Evolutionary conservation across 148 eudicot species (phyloP).

Genomic region (Polygonum maritimum): DNA sequence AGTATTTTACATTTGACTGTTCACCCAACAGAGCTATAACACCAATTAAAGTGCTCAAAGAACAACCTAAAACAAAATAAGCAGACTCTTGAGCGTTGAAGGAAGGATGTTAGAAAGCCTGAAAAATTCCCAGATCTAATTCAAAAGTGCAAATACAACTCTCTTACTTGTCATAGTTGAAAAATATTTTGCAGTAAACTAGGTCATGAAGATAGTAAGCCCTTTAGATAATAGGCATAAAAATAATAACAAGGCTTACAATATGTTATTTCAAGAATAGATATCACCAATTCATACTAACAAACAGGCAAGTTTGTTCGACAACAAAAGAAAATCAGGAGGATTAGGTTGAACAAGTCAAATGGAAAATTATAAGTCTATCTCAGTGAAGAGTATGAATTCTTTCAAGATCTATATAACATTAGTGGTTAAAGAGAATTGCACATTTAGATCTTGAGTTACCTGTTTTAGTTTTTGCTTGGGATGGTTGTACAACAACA

Average conservation of each 20-base stretch:
- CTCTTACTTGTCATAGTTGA: background rate
- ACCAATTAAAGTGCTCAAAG: background rate
- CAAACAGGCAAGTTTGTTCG: background rate
- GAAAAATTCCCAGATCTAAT: background rate
- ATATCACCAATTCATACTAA: background rate
- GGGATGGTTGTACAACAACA: slow-evolving; percentile 87
- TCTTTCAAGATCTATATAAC: background rate
- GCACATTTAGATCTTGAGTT: background rate
- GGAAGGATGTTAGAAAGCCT: background rate
- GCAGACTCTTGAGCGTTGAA: background rate
- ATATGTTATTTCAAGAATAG: background rate
- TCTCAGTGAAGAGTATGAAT: background rate
- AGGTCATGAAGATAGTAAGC: background rate
- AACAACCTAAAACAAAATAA: background rate
- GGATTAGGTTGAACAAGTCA: background rate
- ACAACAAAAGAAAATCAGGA: background rate
- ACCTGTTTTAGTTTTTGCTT: slow-evolving; percentile 89
- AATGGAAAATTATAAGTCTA: background rate
- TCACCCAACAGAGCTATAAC: background rate
- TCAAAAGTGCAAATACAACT: background rate
- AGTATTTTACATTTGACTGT: background rate
- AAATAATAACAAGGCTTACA: background rate
- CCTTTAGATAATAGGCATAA: background rate
- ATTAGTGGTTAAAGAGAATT: background rate
- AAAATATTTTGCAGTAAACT: background rate